Conservation (phyloP, 441 rosid genomes). For the Erodium trifolium region DNA sequence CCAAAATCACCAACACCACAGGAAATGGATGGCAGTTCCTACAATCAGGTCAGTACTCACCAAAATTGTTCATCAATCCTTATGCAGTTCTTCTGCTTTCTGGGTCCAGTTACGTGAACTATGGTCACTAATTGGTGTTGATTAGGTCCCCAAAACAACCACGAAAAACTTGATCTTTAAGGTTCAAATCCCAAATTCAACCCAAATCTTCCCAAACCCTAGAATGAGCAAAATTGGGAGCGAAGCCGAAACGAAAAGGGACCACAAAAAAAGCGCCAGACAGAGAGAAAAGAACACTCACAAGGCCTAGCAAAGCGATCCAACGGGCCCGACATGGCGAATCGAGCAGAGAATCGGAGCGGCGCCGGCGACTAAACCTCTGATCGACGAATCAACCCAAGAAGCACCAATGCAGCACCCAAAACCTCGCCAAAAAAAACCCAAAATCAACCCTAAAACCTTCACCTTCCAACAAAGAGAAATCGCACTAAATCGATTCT, state of each 20-base stretch:
- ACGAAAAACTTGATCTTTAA: no score
- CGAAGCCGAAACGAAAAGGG: background rate
- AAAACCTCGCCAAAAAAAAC: background rate
- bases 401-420: no score
- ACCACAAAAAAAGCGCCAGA: background rate
- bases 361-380: background rate
- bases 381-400: background rate
- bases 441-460: background rate
- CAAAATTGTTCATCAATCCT: no score
- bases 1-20: no score
- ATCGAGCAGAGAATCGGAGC: background rate
- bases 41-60: no score
- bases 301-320: conserved; percentile 83
- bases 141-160: no score
- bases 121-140: no score
- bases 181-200: no score
- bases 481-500: background rate
- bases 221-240: background rate
- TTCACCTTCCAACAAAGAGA: background rate
- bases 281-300: conserved; percentile 27
- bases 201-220: background rate
- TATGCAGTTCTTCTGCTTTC: no score
- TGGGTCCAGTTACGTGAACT: no score
- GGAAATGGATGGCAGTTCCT: background rate
- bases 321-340: conserved; percentile 56